Percentiles rank a stretch among this genome's conserved stretches.
Evolutionary conservation across 2,329 filamentous ascomycete species (phyloP).

Genomic region (Arthrocladium fulminans): DNA sequence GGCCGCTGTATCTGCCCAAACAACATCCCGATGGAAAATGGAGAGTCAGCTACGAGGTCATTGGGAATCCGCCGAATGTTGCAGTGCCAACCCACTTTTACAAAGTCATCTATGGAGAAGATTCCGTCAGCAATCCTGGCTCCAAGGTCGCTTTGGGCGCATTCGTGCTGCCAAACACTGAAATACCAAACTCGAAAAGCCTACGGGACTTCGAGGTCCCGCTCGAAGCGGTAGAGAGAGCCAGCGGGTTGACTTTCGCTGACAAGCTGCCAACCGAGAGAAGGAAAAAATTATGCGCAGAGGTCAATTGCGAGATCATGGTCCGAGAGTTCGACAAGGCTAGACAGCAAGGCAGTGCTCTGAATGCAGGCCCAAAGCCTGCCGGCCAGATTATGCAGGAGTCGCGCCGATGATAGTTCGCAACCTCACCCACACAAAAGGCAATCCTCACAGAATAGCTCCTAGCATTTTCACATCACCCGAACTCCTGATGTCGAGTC

Average conservation of each 20-base stretch:
- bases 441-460: no score
- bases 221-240: conserved; percentile 82
- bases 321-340: conserved; percentile 67
- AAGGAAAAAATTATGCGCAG: conserved; percentile 71
- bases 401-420: conserved; percentile 1
- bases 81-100: conserved; percentile 98
- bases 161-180: conserved; percentile 89
- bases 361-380: conserved; percentile 6
- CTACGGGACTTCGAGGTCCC: conserved; percentile 91
- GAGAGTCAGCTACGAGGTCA: conserved; percentile 91
- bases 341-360: conserved; percentile 38
- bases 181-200: conserved; percentile 78
- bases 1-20: conserved; percentile 84
- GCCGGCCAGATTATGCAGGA: conserved; percentile 1
- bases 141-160: conserved; percentile 82
- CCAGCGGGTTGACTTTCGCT: conserved; percentile 86
- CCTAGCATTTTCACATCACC: no score
- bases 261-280: conserved; percentile 64
- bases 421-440: no score
- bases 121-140: conserved; percentile 48
- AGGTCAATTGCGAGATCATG: conserved; percentile 73
- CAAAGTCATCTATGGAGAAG: conserved; percentile 96
- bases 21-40: conserved; percentile 86
- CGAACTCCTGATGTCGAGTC: no score
- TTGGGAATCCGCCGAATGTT: conserved; percentile 84